Base-by-base conservation (phyloP, 1,284 basidiomycete genomes). In the Cryptococcus floricola region DNA sequence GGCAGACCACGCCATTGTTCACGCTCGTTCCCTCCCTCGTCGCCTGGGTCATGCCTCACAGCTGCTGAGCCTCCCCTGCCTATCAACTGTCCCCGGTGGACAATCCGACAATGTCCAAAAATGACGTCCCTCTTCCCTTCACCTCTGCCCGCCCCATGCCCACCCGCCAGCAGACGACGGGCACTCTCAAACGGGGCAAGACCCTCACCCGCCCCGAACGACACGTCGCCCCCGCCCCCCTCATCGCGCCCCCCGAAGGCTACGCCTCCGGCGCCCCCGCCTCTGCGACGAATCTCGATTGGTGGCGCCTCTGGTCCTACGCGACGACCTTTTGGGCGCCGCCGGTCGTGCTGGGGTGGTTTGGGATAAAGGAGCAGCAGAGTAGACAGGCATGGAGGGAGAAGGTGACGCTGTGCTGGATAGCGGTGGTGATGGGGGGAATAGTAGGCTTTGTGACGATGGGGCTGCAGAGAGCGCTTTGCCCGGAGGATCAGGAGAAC, bases 191-290 rank as follows among this genome's bases (percentile, higher is more conserved):
- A 28, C 83, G 93, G 58, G 89, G 88, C 70, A 97, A 96, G 81
- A 98, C 95, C 3, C 85, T 99, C 64, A 98, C 91, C 52, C 84
- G 92, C 54, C 96, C 95, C 65, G 95, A 98, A 80, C 86, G 95
- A 56, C 84, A 89, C 73, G 89, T 97, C 57, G 91, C 91, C 10
- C 89, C 92, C 41, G 87, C 89, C 13, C 95, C 96, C 1, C 85
- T 99, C 67, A 94, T 99, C 70, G 94, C 91, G 56, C 86, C 87
- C 2, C 79, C 82, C 28, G 81, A 55, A 34, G n/a, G 54, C 60
- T 9, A 43, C 56, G 16, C 57, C 57, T 53, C 59, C 54, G 41
- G 39, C 52, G 37, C 47, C 58, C 1, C 39, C 37, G 34, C 16
- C 13, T 42, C 16, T 4, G 39, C 44, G 18, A 28, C 38, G 4